Evolutionary conservation across 2,329 filamentous ascomycete species (phyloP).

Genomic region (Talaromyces atroroseus): DNA sequence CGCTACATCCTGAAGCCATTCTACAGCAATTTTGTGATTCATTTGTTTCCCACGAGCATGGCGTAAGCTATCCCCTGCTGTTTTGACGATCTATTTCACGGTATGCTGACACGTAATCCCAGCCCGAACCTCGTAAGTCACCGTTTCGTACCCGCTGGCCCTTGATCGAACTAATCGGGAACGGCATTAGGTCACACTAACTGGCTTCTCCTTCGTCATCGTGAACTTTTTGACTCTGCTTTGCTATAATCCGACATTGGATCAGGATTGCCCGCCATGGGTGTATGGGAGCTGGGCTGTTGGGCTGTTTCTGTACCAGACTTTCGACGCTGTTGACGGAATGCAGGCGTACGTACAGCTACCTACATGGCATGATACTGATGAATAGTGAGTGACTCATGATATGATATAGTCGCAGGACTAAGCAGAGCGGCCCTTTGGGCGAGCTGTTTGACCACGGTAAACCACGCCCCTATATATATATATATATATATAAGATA

Average conservation of each 20-base stretch:
- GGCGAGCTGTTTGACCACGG: slow-evolving; percentile 97
- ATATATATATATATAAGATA: too few relatives aligned
- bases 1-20: slow-evolving; percentile 96
- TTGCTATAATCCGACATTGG: slow-evolving; percentile 92
- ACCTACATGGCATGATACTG: background rate
- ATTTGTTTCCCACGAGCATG: slow-evolving; percentile 93
- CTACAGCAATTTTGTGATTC: slow-evolving; percentile 90
- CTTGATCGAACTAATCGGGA: background rate
- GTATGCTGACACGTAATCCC: background rate
- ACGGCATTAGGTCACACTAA: slow-evolving; percentile 66
- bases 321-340: slow-evolving; percentile 95
- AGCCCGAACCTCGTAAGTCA: slow-evolving; percentile 47
- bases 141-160: background rate
- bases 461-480: slow-evolving; percentile 16
- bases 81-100: background rate
- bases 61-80: slow-evolving; percentile 51
- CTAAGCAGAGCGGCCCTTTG: slow-evolving; percentile 83
- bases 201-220: slow-evolving; percentile 84
- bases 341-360: slow-evolving; percentile 70
- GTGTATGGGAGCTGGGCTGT: slow-evolving; percentile 89
- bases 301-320: slow-evolving; percentile 93
- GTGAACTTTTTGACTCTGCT: slow-evolving; percentile 84
- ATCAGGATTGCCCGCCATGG: slow-evolving; percentile 90
- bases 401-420: slow-evolving; percentile 60
- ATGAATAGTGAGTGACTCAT: slow-evolving; percentile 14